Conservation (phyloP, 345 rosid genomes). For the Atalantia buxifolia region DNA sequence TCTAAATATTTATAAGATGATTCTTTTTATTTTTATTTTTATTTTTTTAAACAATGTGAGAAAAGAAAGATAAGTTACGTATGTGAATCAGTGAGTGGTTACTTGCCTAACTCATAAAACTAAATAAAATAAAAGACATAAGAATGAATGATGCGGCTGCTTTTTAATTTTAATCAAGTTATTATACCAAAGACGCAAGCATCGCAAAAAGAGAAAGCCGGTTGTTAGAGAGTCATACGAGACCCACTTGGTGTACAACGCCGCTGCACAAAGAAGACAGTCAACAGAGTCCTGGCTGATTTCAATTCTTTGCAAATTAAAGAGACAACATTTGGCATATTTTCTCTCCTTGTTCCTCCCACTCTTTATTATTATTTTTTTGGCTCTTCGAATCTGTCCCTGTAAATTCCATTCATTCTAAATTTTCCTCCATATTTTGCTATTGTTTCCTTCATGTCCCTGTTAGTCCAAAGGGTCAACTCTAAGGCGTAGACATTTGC, state of each 20-base stretch:
- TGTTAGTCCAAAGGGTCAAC: not conserved
- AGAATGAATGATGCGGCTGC: not conserved
- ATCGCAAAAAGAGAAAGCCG: not conserved
- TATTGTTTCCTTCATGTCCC: not conserved
- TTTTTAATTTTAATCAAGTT: not conserved
- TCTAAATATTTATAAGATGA: too few relatives aligned
- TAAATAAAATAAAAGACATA: too few relatives aligned
- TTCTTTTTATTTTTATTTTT: too few relatives aligned
- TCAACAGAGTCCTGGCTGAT: not conserved
- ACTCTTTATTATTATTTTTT: not conserved
- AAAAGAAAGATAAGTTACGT: too few relatives aligned
- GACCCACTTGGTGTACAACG: slow-evolving; percentile 11
- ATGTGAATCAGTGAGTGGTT: too few relatives aligned
- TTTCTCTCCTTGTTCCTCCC: not conserved
- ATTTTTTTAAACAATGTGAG: too few relatives aligned
- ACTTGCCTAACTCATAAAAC: too few relatives aligned
- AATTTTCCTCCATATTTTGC: not conserved
- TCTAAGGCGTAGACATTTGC: too few relatives aligned
- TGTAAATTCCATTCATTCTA: not conserved
- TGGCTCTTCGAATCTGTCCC: not conserved
- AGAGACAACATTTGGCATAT: slow-evolving; percentile 14
- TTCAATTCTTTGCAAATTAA: slow-evolving; percentile 17
- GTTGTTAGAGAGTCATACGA: slow-evolving; percentile 20
- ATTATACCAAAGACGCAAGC: not conserved
- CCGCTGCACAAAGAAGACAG: not conserved